Percentiles rank a stretch among this genome's conserved stretches.
phyloP scores from a whole-genome alignment of 2,329 filamentous ascomycete species.

The Aspergillus sp. region DNA sequence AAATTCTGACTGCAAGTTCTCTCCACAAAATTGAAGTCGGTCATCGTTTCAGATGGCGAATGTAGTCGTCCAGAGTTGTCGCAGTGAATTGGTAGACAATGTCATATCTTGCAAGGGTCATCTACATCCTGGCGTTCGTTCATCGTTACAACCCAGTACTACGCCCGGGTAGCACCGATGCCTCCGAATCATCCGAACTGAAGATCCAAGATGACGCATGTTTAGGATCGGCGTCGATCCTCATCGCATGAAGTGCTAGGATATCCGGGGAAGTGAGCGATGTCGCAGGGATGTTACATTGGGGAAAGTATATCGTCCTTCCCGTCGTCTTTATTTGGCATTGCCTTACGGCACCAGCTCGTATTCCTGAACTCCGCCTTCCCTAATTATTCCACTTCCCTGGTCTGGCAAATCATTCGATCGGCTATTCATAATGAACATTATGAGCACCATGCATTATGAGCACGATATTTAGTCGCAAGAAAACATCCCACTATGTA shows the following conservation, averaged over 20 bases:
- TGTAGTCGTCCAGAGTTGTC: background rate
- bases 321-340: background rate
- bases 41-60: too few species aligned
- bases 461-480: too few species aligned
- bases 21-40: background rate
- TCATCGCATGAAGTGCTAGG: background rate
- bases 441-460: too few species aligned
- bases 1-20: background rate
- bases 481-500: background rate
- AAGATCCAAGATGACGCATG: background rate
- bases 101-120: background rate
- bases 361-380: background rate
- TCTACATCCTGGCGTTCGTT: background rate
- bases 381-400: too few species aligned
- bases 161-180: background rate
- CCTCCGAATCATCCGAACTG: background rate
- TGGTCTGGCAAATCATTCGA: background rate
- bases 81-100: background rate
- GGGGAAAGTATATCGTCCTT: background rate
- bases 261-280: background rate
- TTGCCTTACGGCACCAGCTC: background rate
- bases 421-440: background rate
- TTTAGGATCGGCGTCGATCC: background rate
- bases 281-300: background rate
- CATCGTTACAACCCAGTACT: background rate